phyloP scores from a whole-genome alignment of 106 monocot genomes.

The Cymbidium sinense region DNA sequence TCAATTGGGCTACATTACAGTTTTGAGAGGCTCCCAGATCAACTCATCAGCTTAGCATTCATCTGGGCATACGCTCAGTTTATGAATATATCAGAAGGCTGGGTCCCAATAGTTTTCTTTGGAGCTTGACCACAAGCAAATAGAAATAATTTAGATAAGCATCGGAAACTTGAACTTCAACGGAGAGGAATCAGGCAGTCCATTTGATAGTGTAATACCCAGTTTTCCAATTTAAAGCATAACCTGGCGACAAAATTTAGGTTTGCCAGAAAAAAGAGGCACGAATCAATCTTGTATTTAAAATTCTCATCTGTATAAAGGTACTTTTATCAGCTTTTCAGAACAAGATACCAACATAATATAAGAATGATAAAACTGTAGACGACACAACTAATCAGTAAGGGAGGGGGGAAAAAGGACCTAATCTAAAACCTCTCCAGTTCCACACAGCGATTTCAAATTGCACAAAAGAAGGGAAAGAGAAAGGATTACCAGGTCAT shows the following conservation, averaged over 20 bases:
- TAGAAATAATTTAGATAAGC: background rate
- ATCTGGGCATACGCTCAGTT: background rate
- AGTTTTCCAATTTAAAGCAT: background rate
- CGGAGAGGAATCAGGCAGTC: background rate
- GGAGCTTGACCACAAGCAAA: background rate
- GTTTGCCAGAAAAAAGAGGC: background rate
- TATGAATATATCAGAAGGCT: background rate
- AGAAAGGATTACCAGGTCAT: constrained; percentile 37
- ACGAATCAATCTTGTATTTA: background rate
- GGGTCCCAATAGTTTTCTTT: background rate
- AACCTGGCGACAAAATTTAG: background rate
- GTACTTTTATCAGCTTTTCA: background rate
- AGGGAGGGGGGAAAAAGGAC: background rate
- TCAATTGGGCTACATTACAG: background rate
- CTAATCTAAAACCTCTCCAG: constrained; percentile 1
- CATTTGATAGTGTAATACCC: background rate
- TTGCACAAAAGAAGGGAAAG: background rate
- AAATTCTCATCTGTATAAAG: background rate
- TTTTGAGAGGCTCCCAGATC: background rate
- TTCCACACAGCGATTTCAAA: background rate
- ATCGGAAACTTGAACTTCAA: background rate
- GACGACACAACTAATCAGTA: background rate
- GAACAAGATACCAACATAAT: background rate
- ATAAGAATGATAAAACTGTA: background rate
- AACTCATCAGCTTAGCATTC: background rate